phyloP scores from a whole-genome alignment of 306 rosid genomes.

The Casuarina glauca region DNA sequence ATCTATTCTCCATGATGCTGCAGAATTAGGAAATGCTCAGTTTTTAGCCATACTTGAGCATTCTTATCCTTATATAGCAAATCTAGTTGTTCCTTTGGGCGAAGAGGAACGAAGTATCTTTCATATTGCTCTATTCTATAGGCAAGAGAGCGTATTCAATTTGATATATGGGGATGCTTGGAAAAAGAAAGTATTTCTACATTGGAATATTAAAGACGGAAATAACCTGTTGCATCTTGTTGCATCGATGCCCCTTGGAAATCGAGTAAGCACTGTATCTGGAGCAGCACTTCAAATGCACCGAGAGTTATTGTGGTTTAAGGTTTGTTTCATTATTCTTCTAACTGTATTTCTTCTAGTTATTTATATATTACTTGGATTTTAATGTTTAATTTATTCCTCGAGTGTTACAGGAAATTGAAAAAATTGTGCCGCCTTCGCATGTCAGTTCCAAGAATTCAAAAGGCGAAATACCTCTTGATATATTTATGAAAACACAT shows the following conservation, averaged over 20 bases:
- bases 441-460: neutral
- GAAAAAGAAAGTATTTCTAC: too few relatives aligned
- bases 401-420: neutral
- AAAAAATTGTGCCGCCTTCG: slow-evolving; percentile 5
- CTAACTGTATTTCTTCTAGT: too few relatives aligned
- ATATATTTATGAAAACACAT: neutral
- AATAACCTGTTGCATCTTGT: slow-evolving; percentile 21
- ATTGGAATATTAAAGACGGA: neutral
- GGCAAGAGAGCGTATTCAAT: slow-evolving; percentile 19
- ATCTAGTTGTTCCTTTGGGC: too few relatives aligned
- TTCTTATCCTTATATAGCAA: too few relatives aligned
- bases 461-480: neutral
- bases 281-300: slow-evolving; percentile 31
- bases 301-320: slow-evolving; percentile 24
- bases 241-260: slow-evolving; percentile 6
- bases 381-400: too few relatives aligned
- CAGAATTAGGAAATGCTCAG: too few relatives aligned
- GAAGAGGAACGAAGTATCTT: too few relatives aligned
- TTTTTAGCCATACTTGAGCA: too few relatives aligned
- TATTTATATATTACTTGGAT: too few relatives aligned
- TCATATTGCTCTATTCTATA: too few relatives aligned
- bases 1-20: too few relatives aligned
- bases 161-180: slow-evolving; percentile 18
- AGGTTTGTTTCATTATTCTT: neutral
- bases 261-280: slow-evolving; percentile 5